Evolutionary conservation across 139 green algal species (phyloP).

Genomic region (Chlorella sp.): DNA sequence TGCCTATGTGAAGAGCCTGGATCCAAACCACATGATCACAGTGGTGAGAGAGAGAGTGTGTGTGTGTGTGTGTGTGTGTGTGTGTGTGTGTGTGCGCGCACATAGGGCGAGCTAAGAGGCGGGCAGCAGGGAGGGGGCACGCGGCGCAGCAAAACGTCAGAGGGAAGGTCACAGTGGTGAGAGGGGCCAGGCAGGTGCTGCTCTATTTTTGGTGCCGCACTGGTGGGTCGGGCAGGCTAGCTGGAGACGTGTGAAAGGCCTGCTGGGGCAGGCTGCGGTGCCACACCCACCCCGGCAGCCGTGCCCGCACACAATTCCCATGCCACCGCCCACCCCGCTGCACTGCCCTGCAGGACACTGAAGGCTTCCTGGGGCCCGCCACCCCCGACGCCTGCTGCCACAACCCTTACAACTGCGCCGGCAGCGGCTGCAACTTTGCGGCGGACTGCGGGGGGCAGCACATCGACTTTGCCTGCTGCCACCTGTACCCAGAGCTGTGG

Average conservation of each 20-base stretch:
- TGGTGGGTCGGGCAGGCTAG: too few species aligned
- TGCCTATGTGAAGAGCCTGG: constrained; percentile 67
- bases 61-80: too few species aligned
- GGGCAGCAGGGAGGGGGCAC: too few species aligned
- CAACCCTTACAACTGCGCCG: constrained; percentile 24
- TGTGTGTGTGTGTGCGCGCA: too few species aligned
- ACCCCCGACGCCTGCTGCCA: constrained; percentile 42
- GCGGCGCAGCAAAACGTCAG: too few species aligned
- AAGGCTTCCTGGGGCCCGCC: constrained; percentile 79
- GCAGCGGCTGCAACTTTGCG: constrained; percentile 70
- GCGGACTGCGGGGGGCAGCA: constrained; percentile 42
- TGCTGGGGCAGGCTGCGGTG: not conserved
- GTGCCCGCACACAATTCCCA: not conserved
- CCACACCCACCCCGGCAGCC: not conserved
- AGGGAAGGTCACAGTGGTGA: constrained; percentile 55
- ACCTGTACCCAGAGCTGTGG: constrained; percentile 82
- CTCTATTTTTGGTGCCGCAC: too few species aligned
- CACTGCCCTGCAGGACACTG: constrained; percentile 46
- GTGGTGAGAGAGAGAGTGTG: constrained; percentile 18
- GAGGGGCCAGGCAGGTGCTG: too few species aligned
- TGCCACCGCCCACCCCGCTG: not conserved
- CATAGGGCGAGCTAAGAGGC: too few species aligned
- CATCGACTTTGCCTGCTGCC: constrained; percentile 75
- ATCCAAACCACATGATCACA: constrained; percentile 80
- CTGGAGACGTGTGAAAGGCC: not conserved